Conservation (phyloP, 371 early-diverging fungal genomes). For the Haplosporangium sp. region DNA sequence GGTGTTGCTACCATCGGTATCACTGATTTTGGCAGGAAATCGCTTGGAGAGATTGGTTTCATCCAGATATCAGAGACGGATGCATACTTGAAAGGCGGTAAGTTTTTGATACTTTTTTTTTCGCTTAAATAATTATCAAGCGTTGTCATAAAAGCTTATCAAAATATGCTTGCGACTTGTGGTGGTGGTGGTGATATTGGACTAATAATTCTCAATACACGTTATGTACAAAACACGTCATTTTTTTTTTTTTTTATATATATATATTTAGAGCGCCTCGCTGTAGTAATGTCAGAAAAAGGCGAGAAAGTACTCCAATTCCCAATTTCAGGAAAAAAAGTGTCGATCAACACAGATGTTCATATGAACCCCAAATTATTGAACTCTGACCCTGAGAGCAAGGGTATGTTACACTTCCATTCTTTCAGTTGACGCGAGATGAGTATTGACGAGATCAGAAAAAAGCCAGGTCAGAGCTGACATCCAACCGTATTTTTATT, state of each 20-base stretch:
- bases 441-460: no score
- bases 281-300: background rate
- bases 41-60: background rate
- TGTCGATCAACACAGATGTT: background rate
- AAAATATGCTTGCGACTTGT: no score
- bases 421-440: no score
- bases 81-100: background rate
- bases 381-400: background rate
- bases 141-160: no score
- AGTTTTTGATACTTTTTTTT: background rate
- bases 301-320: background rate
- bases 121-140: background rate
- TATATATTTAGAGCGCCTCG: background rate
- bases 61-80: background rate
- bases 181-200: no score
- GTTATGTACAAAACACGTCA: no score
- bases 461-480: no score
- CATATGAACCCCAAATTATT: background rate
- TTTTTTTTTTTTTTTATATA: no score
- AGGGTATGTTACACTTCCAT: background rate
- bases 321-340: background rate
- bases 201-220: background rate
- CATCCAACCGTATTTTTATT: no score
- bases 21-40: background rate
- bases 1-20: background rate